Percentiles rank a stretch among this genome's conserved stretches.
These are phyloP conservation scores for Melanogaster broomeanus DNA, from an alignment of 768 basidiomycete species.

Conservation along the genomic window DNA sequence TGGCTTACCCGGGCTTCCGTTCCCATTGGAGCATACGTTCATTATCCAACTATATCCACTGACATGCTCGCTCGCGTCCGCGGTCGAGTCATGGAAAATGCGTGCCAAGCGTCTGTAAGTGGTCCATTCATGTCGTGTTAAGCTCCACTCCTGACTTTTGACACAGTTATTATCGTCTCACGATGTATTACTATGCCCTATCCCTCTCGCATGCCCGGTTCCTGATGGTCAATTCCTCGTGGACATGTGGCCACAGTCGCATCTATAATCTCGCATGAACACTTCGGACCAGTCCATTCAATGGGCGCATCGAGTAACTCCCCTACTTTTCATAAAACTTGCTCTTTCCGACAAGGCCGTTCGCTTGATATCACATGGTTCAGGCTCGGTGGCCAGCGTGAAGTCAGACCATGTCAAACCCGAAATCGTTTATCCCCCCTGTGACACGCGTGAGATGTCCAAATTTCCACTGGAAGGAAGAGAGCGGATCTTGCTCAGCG, in stretches of 20 bases:
- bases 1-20: conserved; percentile 53
- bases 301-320: conserved; percentile 41
- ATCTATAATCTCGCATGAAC: conserved; percentile 58
- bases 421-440: conserved; percentile 84
- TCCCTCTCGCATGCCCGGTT: conserved; percentile 74
- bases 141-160: not conserved
- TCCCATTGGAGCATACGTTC: conserved; percentile 88
- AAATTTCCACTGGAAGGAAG: conserved; percentile 54
- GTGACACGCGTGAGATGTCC: conserved; percentile 77
- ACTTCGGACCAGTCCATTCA: conserved; percentile 51
- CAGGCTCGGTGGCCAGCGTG: not conserved
- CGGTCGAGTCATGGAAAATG: conserved; percentile 27
- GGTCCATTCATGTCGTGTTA: not conserved
- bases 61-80: conserved; percentile 87
- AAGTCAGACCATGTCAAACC: conserved; percentile 6
- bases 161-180: conserved; percentile 82
- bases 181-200: conserved; percentile 79
- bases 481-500: conserved; percentile 71
- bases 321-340: conserved; percentile 41
- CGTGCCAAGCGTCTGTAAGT: conserved; percentile 28
- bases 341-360: conserved; percentile 9
- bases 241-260: conserved; percentile 90
- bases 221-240: conserved; percentile 93
- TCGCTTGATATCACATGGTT: not conserved
- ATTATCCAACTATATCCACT: conserved; percentile 95